Evolutionary conservation across 306 rosid species (phyloP), one percentile per base, ranked within the genome.

Genomic region (Lathyrus tuberosus): DNA sequence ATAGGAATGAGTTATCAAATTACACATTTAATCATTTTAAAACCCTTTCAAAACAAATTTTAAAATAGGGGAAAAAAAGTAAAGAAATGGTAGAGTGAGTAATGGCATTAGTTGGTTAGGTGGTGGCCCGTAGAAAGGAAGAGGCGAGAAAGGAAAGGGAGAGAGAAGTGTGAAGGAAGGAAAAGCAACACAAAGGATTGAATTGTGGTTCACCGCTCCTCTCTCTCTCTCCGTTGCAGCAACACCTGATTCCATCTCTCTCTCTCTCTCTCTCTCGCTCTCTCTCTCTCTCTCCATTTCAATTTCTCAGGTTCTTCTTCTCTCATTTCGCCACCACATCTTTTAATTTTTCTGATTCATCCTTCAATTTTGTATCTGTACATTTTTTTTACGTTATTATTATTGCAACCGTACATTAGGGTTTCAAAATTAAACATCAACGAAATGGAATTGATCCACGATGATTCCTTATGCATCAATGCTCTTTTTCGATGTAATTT

Each of bases 191-290:
- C 17, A 61, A 69, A 58, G 68, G 41, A 67, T 75, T 67, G 65
- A 20, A 67, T 76, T 61, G 60, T 69, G 77, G 69, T 78, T 78
- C 69, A 56, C 73, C 73, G 69, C 5, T 31, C n/a, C 78, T 41
- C 71, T 40, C 78, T 73, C 70, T 40, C 78, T 72, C 11, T 26
- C 16, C 13, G 43, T 37, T 35, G 35, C 63, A 30, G n/a, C 31
- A 52, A 10, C 30, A 56, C 62, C 48, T 44, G 22, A 46, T 47
- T 47, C 17, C 20, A 26, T 57, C 42, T 30, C 67, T 52, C 49
- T n/a, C n/a, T 59, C 73, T 8, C 49, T 59, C 73, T 8, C 49
- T n/a, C n/a, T n/a, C 78, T 41, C 71, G 26, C 78, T 73, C 70
- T 40, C 78, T 72, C 11, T 26, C 16, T 57, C 42, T 30, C 67